A percentile compares a stretch with the other conserved stretches of the same genome.
phyloP scores from a whole-genome alignment of 2,329 filamentous ascomycete species.

The Hymenotorrendiella dingleyae region DNA sequence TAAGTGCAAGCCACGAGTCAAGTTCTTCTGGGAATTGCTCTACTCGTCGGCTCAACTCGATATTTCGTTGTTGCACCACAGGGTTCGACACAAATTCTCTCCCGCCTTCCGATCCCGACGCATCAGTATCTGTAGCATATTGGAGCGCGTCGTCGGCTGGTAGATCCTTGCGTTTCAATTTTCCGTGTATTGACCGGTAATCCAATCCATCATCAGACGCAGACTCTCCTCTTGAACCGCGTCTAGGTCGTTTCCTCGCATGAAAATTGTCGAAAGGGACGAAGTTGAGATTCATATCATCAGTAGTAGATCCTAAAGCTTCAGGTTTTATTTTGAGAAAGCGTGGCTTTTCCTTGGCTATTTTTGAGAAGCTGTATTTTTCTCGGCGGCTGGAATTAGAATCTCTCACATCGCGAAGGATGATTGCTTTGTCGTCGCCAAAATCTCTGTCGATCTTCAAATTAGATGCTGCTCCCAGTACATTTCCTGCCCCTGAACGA shows the following conservation, averaged over 20 bases:
- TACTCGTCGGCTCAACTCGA: conserved; percentile 57
- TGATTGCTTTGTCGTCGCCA: conserved; percentile 46
- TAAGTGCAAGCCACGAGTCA: conserved; percentile 70
- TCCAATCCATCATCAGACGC: conserved; percentile 44
- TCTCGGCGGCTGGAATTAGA: conserved; percentile 26
- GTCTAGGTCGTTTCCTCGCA: conserved; percentile 24
- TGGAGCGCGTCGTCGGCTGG: conserved; percentile 32
- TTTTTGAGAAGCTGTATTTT: conserved; percentile 42
- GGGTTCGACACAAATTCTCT: conserved; percentile 34
- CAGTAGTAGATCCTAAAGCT: conserved; percentile 19
- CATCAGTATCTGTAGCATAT: conserved; percentile 39
- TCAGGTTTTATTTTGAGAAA: conserved; percentile 37
- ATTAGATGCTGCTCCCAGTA: conserved; percentile 59
- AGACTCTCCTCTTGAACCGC: conserved; percentile 31
- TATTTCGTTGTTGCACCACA: conserved; percentile 47
- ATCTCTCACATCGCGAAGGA: conserved; percentile 36
- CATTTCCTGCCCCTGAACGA: conserved; percentile 59
- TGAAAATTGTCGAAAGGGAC: conserved; percentile 39
- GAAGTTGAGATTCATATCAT: conserved; percentile 37
- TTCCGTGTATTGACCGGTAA: conserved; percentile 61
- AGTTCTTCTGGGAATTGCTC: conserved; percentile 62
- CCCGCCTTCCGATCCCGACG: conserved; percentile 34
- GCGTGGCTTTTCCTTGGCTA: conserved; percentile 33
- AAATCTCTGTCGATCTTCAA: conserved; percentile 60
- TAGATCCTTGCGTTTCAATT: conserved; percentile 42